Evolutionary conservation across 2,329 filamentous ascomycete genomes (phyloP).

Genomic region (Magnaporthiopsis rhizophila): DNA sequence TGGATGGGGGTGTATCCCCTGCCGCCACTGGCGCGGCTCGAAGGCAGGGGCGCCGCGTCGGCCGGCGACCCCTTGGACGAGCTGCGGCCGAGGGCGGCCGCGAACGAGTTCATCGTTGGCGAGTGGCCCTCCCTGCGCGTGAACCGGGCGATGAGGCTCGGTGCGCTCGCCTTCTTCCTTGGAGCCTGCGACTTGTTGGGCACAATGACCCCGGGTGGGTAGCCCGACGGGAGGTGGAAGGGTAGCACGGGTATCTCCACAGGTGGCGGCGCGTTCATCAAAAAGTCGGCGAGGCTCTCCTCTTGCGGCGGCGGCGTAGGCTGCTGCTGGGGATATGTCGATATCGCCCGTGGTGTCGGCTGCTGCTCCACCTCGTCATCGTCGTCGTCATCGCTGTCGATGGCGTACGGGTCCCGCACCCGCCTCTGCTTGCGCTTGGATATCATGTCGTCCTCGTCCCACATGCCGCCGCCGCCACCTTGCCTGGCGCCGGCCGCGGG

Average conservation of each 20-base stretch:
- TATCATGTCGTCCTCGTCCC: conserved; percentile 46
- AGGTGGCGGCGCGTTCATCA: conserved; percentile 62
- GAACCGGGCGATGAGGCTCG: conserved; percentile 55
- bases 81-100: conserved; percentile 17
- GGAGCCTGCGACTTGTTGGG: conserved; percentile 23
- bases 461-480: conserved; percentile 23
- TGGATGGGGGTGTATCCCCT: conserved; percentile 46
- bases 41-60: conserved; percentile 27
- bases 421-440: conserved; percentile 69
- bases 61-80: conserved; percentile 14
- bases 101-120: conserved; percentile 12
- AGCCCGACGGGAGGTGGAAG: conserved; percentile 18
- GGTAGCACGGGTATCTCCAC: conserved; percentile 33
- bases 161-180: conserved; percentile 58
- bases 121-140: conserved; percentile 28
- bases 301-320: conserved; percentile 40
- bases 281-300: conserved; percentile 67
- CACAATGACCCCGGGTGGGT: background rate
- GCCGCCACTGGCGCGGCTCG: conserved; percentile 27
- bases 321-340: conserved; percentile 22
- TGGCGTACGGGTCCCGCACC: conserved; percentile 85
- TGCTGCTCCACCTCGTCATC: conserved; percentile 37
- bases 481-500: conserved; percentile 15
- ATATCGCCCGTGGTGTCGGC: conserved; percentile 27
- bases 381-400: conserved; percentile 69